Evolutionary conservation across 805 yeast genomes (phyloP), one percentile per base, ranked within the genome.

Genomic region (Wickerhamiella azyma): DNA sequence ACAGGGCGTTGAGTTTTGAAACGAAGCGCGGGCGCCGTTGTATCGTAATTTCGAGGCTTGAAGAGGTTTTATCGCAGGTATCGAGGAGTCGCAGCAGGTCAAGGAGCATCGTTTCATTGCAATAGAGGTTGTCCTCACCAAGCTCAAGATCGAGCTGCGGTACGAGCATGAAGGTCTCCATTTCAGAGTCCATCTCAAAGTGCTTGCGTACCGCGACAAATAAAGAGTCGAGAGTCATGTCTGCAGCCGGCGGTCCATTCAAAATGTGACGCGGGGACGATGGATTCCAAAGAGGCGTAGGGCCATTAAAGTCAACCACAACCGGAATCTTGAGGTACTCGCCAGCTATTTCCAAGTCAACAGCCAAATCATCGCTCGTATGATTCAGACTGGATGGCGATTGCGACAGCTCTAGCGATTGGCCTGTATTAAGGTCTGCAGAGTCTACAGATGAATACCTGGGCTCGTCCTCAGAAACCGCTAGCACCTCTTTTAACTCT

Each of bases 81-180:
- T 50, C 53, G 30, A 48, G 53, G 7, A 57, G 42, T 35, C 45
- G 49, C 13, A 54, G 26, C 16, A 59, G 39, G 39, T 57, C 60
- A 10, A 47, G 38, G 7, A 59, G 26, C 3, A 54, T 54, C 10
- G 58, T 48, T 18, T 57, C 59, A 10, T 43, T 43, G 38, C 51
- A 37, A 50, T 55, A 57, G 26, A 52, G 37, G 36, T 57, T 59
- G 37, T 59, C 62, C 47, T 57, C 62, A 9, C 56, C 54, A 11
- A 59, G 28, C 11, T 14, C 37, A 11, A 59, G 52, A 2, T 48
- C 57, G 17, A 58, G 48, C 33, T 52, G 56, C 2, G 50, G 46
- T 26, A 57, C 47, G 3, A 43, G 30, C 33, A 58, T 45, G 5
- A 52, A 46, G 21, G 55, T 41, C 52, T 56, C 60, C 21, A 35